Evolutionary conservation across 768 basidiomycete genomes (phyloP).

Genomic region (Trametes sanguinea): DNA sequence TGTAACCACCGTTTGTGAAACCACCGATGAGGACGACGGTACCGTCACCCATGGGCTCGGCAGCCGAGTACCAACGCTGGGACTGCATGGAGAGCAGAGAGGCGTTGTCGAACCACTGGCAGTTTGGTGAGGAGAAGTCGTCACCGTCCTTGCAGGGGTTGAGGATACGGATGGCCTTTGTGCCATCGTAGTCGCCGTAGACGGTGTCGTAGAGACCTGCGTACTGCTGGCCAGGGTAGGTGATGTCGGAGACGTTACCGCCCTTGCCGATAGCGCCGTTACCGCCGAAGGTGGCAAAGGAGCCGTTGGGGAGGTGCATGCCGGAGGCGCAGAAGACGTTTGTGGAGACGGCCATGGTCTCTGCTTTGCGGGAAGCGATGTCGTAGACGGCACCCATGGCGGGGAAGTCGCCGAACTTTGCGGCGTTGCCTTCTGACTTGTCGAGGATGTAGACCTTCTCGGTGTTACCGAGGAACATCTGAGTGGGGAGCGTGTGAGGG

Average conservation of each 20-base stretch:
- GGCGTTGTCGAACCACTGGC: conserved; percentile 75
- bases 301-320: conserved; percentile 80
- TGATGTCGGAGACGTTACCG: conserved; percentile 52
- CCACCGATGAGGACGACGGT: conserved; percentile 79
- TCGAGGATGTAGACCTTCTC: conserved; percentile 90
- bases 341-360: conserved; percentile 69
- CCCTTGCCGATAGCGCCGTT: conserved; percentile 73
- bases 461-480: conserved; percentile 81
- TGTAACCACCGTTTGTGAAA: conserved; percentile 75
- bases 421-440: conserved; percentile 80
- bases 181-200: conserved; percentile 83
- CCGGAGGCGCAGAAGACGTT: conserved; percentile 85
- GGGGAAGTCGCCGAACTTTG: conserved; percentile 65
- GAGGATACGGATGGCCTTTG: conserved; percentile 76
- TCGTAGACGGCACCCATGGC: conserved; percentile 81
- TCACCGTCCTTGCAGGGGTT: conserved; percentile 60
- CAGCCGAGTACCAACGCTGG: conserved; percentile 77
- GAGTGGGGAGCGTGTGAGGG: neutral
- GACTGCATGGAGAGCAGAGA: conserved; percentile 64
- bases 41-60: conserved; percentile 77
- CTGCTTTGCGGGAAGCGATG: conserved; percentile 55
- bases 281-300: conserved; percentile 74
- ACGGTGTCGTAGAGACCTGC: conserved; percentile 59
- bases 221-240: conserved; percentile 44
- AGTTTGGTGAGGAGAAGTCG: conserved; percentile 47